Evolutionary conservation across 192 early-diverging fungal genomes (phyloP).

Genomic region (Polychytrium aggregatum): DNA sequence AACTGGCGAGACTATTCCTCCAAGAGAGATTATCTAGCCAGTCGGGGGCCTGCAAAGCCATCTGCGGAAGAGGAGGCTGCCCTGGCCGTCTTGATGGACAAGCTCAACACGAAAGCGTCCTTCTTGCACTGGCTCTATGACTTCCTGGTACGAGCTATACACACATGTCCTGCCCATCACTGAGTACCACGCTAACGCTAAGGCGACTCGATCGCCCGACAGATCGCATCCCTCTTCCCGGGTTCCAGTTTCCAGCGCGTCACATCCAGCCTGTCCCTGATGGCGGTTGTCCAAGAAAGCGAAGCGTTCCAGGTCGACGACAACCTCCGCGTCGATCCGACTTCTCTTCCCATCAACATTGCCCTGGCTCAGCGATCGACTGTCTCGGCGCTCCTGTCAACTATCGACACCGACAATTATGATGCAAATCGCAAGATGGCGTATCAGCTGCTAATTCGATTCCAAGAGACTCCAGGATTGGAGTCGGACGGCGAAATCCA

Average conservation of each 20-base stretch:
- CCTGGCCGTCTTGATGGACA: conserved; percentile 13
- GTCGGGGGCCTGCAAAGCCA: not conserved
- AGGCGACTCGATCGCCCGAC: not conserved
- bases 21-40: conserved; percentile 11
- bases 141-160: conserved; percentile 16
- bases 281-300: conserved; percentile 23
- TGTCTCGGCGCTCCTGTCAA: conserved; percentile 8
- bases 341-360: conserved; percentile 12
- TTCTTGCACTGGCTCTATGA: conserved; percentile 57
- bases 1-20: conserved; percentile 19
- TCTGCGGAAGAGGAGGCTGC: conserved; percentile 1
- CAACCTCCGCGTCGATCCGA: conserved; percentile 6
- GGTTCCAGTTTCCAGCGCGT: conserved; percentile 63
- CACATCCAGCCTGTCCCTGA: conserved; percentile 42
- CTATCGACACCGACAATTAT: conserved; percentile 36
- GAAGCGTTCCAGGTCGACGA: conserved; percentile 18
- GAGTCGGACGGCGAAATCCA: conserved; percentile 25
- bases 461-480: conserved; percentile 58
- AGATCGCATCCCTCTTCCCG: conserved; percentile 53
- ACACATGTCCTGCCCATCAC: not conserved
- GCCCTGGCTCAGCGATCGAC: conserved; percentile 3
- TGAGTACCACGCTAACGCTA: too few species aligned
- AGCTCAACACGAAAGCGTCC: conserved; percentile 29
- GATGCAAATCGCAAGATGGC: conserved; percentile 65
- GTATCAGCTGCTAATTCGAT: conserved; percentile 55